Conservation (phyloP, 2,329 filamentous ascomycete genomes). For the Xylariaceae sp. region DNA sequence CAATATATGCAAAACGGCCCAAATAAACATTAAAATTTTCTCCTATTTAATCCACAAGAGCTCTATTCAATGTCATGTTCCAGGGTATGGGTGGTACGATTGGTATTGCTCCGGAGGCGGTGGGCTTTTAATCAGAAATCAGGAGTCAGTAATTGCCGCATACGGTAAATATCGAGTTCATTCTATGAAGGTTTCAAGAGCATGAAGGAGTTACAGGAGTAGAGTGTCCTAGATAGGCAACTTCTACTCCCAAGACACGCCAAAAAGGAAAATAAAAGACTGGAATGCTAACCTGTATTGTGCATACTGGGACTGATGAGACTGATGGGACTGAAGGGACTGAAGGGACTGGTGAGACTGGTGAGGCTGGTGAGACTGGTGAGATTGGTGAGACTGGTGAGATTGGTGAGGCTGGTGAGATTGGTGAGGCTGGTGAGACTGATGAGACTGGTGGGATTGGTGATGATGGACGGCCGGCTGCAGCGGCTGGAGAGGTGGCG, state of each 20-base stretch:
- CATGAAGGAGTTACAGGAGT: no score
- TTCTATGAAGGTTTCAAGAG: no score
- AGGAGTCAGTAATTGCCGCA: no score
- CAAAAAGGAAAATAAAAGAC: no score
- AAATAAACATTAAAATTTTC: neutral
- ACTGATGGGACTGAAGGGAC: conserved; percentile 20
- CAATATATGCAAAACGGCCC: conserved; percentile 4
- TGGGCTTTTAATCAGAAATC: no score
- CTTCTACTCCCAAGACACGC: no score
- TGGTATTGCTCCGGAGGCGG: conserved; percentile 40
- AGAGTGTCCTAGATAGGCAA: no score
- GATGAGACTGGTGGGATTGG: conserved; percentile 29
- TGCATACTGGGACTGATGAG: conserved; percentile 34
- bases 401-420: conserved; percentile 20
- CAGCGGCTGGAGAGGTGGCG: conserved; percentile 31
- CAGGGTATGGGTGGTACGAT: conserved; percentile 38
- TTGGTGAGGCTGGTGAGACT: neutral
- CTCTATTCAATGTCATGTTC: conserved; percentile 16
- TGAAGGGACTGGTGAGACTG: neutral
- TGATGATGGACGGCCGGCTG: conserved; percentile 23
- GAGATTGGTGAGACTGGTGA: conserved; percentile 22
- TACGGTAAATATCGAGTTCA: no score
- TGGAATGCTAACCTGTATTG: no score
- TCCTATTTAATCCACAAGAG: neutral
- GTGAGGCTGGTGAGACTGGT: conserved; percentile 11